phyloP scores from a whole-genome alignment of 2,329 filamentous ascomycete genomes.

The Fonsecaea erecta region DNA sequence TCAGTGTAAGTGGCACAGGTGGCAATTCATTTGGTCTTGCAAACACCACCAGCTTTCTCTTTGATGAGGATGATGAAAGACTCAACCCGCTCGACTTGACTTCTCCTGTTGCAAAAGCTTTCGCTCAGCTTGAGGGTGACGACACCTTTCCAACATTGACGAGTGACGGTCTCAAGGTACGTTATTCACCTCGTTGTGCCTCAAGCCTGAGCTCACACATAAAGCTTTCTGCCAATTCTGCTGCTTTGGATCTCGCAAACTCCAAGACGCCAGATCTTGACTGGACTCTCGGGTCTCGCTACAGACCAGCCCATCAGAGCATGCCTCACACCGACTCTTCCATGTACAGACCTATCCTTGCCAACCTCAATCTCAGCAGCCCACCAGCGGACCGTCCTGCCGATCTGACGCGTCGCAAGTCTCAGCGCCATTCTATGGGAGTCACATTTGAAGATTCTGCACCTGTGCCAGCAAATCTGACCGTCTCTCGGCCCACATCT shows the following conservation, averaged over 20 bases:
- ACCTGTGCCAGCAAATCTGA: slow-evolving; percentile 41
- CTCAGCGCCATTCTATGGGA: slow-evolving; percentile 52
- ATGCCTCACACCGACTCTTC: slow-evolving; percentile 60
- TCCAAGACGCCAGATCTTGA: slow-evolving; percentile 68
- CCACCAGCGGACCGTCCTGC: slow-evolving; percentile 40
- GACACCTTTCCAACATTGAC: slow-evolving; percentile 83
- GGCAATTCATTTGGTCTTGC: slow-evolving; percentile 64
- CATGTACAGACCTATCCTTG: slow-evolving; percentile 46
- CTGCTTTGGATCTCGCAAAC: slow-evolving; percentile 77
- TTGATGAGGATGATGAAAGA: slow-evolving; percentile 81
- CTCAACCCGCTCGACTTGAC: slow-evolving; percentile 40
- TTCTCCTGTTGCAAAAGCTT: slow-evolving; percentile 70
- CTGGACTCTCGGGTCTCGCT: slow-evolving; percentile 69
- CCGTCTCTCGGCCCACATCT: slow-evolving; percentile 51
- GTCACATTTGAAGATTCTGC: slow-evolving; percentile 42
- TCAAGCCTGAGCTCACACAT: slow-evolving; percentile 28
- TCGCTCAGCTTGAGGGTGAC: slow-evolving; percentile 72
- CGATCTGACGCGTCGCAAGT: slow-evolving; percentile 44
- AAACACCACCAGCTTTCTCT: slow-evolving; percentile 83
- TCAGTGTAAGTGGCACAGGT: slow-evolving; percentile 24
- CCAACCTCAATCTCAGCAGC: slow-evolving; percentile 41
- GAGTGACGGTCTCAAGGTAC: slow-evolving; percentile 49
- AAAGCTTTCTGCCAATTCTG: slow-evolving; percentile 79
- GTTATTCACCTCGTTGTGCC: slow-evolving; percentile 8
- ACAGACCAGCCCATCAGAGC: slow-evolving; percentile 67